phyloP scores from a whole-genome alignment of 1,284 basidiomycete species.

The Ceratobasidium sp. region DNA sequence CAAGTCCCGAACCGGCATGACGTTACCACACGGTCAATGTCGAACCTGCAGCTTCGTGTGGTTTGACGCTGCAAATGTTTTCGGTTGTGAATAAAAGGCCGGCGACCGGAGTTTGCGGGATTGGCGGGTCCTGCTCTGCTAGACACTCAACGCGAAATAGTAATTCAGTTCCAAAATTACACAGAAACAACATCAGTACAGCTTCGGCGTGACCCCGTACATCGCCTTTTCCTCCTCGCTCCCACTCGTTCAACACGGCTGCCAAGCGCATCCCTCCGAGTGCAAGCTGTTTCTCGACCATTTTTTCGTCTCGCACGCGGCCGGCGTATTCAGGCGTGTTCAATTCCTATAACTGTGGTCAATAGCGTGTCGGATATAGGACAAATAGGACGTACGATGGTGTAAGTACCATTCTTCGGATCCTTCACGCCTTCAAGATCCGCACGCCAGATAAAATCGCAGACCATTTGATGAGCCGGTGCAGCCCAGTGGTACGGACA shows the following conservation, averaged over 20 bases:
- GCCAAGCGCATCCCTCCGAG: constrained; percentile 86
- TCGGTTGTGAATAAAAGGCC: too few species aligned
- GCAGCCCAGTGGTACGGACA: constrained; percentile 85
- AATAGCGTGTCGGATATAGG: neutral
- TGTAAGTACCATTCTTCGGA: neutral
- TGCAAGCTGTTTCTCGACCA: constrained; percentile 84
- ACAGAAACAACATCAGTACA: neutral
- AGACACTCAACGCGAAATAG: too few species aligned
- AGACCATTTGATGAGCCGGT: constrained; percentile 80
- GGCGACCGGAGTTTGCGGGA: too few species aligned
- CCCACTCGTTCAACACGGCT: constrained; percentile 76
- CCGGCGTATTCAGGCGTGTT: constrained; percentile 87
- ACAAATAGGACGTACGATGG: neutral
- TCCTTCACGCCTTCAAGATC: constrained; percentile 59
- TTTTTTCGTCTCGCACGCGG: constrained; percentile 70
- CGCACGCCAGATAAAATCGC: constrained; percentile 81
- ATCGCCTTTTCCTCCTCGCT: constrained; percentile 49
- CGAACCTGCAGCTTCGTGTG: too few species aligned
- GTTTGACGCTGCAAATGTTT: too few species aligned
- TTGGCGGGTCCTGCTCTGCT: too few species aligned
- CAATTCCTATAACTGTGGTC: constrained; percentile 66
- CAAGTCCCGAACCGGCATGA: too few species aligned
- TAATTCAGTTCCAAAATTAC: too few species aligned
- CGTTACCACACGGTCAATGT: too few species aligned
- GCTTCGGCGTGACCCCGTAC: constrained; percentile 7